Evolutionary conservation across 2,329 filamentous ascomycete species (phyloP), one percentile per base, ranked within the genome.

Genomic region (Monosporascus sp.): DNA sequence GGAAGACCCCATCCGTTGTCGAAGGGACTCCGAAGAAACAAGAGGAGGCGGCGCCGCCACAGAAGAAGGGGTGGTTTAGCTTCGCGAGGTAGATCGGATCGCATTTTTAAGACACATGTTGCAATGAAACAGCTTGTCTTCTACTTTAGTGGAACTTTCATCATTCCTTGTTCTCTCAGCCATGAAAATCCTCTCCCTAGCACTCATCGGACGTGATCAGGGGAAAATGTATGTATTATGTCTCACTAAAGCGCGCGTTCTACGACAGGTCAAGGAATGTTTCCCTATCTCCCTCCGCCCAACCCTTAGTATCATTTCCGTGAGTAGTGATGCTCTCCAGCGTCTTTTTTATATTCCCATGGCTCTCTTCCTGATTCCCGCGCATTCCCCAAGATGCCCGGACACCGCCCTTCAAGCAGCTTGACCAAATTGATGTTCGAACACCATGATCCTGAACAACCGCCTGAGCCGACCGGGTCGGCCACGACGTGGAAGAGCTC

Each of bases 41-140:
- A 52, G 70, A 73, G 49, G 70, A 77, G 60, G 73, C 53, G 18
- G 41, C 61, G 24, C 58, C 64, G 49, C 75, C 79, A 49, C 75
- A 80, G 58, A 89, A 86, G 75, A 86, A 78, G 64, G 86, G 88
- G 20, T 92, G 88, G 88, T 92, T 92, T 71, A 85, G 87, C 0
- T 91, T 91, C 66, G 80, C 80, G 45, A 72, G 81, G 65, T 81
- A 65, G 58, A 51, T 50, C 62, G 54, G 55, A 22, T 38, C 8
- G 14, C 18, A 7, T 11, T 25, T 1, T 22, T 18, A 25, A 25
- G 7, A n/a, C 36, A 25, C 39, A 22, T 45, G 38, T 50, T 38
- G 15, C 43, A 46, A 46, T 31, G 43, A 27, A 18, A 9, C 17
- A 43, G 39, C 22, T 31, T 35, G 9, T 14, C 31, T 35, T 14